Percentiles rank a stretch among this genome's conserved stretches.
These are phyloP conservation scores for Saccharomyces jurei DNA, from an alignment of 805 yeast genomes.

Conservation along the genomic window DNA sequence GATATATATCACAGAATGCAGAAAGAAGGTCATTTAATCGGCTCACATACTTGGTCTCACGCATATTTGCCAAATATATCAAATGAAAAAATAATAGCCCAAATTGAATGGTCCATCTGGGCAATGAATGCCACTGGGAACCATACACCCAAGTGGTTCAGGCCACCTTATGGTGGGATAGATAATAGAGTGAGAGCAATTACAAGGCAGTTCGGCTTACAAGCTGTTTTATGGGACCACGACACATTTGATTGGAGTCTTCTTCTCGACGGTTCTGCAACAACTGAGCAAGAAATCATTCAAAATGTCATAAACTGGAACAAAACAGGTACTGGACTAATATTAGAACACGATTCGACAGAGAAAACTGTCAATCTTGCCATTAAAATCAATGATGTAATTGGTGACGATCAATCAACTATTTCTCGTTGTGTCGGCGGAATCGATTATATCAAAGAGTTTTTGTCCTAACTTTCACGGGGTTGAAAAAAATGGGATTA, in stretches of 20 bases:
- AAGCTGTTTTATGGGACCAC: slow-evolving; percentile 77
- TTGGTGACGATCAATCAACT: slow-evolving; percentile 55
- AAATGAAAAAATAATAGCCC: slow-evolving; percentile 76
- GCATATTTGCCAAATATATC: slow-evolving; percentile 64
- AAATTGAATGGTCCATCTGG: slow-evolving; percentile 89
- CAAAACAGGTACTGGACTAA: slow-evolving; percentile 44
- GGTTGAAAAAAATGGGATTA: neutral
- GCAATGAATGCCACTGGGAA: slow-evolving; percentile 89
- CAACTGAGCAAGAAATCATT: slow-evolving; percentile 44
- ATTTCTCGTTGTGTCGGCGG: slow-evolving; percentile 74
- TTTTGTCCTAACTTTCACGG: neutral
- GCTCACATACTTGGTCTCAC: slow-evolving; percentile 87
- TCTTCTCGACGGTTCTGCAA: slow-evolving; percentile 35
- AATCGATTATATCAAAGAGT: slow-evolving; percentile 43
- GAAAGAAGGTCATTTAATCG: slow-evolving; percentile 64
- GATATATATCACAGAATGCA: slow-evolving; percentile 52
- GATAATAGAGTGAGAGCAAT: slow-evolving; percentile 76
- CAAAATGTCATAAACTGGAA: slow-evolving; percentile 49
- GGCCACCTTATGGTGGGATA: slow-evolving; percentile 91
- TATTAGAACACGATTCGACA: slow-evolving; percentile 77
- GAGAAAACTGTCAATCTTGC: slow-evolving; percentile 58
- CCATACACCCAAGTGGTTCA: slow-evolving; percentile 78
- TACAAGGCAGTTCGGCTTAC: slow-evolving; percentile 72
- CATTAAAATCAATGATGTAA: slow-evolving; percentile 43
- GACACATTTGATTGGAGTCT: slow-evolving; percentile 86